These are phyloP conservation scores for Datisca glomerata DNA, from an alignment of 306 rosid species.

Conservation along the genomic window DNA sequence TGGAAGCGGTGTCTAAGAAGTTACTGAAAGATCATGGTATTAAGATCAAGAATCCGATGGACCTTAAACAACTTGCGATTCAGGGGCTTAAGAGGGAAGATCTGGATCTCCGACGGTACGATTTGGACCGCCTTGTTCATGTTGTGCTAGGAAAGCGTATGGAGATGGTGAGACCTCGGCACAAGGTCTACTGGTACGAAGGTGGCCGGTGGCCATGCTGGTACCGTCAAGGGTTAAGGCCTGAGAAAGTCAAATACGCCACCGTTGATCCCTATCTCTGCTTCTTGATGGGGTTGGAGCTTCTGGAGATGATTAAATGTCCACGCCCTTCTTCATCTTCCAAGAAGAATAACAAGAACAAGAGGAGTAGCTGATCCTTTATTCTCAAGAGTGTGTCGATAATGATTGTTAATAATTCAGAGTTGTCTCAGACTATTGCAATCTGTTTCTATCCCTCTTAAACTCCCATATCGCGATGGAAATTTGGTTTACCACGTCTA, in stretches of 20 bases:
- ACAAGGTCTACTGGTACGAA: slow-evolving; percentile 1
- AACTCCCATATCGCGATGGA: too few species aligned
- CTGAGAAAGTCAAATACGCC: slow-evolving; percentile 5
- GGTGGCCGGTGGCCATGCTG: neutral
- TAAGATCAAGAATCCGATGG: slow-evolving; percentile 12
- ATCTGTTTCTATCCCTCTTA: too few species aligned
- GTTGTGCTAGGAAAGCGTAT: slow-evolving; percentile 10
- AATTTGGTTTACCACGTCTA: too few species aligned
- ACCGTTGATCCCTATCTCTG: slow-evolving; percentile 12
- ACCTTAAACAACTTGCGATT: slow-evolving; percentile 1
- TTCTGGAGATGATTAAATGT: neutral
- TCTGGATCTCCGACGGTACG: slow-evolving; percentile 8
- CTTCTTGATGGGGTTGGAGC: slow-evolving; percentile 6
- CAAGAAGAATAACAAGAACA: neutral
- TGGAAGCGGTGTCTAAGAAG: neutral
- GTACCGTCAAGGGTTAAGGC: neutral
- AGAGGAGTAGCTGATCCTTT: too few species aligned
- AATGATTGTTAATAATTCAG: too few species aligned
- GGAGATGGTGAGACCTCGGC: slow-evolving; percentile 9
- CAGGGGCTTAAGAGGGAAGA: slow-evolving; percentile 3
- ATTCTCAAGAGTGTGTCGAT: too few species aligned
- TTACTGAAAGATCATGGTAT: neutral
- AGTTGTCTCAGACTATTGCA: too few species aligned
- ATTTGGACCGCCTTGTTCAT: slow-evolving; percentile 9
- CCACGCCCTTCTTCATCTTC: neutral